Evolutionary conservation across 805 yeast genomes (phyloP).

Genomic region (Cyberlindnera euphorbiae): DNA sequence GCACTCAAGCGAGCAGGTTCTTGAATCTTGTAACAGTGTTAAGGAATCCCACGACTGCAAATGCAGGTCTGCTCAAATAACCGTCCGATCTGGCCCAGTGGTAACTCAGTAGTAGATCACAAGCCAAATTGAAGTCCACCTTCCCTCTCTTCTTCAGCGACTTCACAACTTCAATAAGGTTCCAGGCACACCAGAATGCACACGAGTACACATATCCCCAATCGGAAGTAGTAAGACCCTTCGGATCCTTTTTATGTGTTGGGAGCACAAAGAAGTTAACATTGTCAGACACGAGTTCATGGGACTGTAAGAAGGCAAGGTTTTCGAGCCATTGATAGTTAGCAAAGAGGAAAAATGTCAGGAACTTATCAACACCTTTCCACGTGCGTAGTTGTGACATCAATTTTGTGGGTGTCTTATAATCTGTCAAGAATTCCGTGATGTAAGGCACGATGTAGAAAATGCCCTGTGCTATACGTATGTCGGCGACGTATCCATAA

Average conservation of each 20-base stretch:
- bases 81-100: conserved; percentile 22
- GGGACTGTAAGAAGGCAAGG: conserved; percentile 16
- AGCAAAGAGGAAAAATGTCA: conserved; percentile 12
- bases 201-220: conserved; percentile 23
- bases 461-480: conserved; percentile 17
- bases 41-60: conserved; percentile 18
- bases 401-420: conserved; percentile 13
- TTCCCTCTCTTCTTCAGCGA: conserved; percentile 4
- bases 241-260: conserved; percentile 8
- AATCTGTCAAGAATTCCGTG: conserved; percentile 13
- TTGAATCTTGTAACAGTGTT: conserved; percentile 15
- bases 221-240: conserved; percentile 12
- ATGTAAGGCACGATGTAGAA: conserved; percentile 20
- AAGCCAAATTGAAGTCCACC: conserved; percentile 9
- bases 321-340: conserved; percentile 19
- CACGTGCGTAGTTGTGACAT: conserved; percentile 4
- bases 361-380: conserved; percentile 12
- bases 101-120: conserved; percentile 17
- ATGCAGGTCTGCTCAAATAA: conserved; percentile 12
- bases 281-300: conserved; percentile 15
- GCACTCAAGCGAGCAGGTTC: conserved; percentile 5
- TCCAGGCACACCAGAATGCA: conserved; percentile 16
- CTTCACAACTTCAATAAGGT: conserved; percentile 14
- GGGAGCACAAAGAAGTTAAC: conserved; percentile 11
- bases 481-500: conserved; percentile 19